Evolutionary conservation across 2,329 filamentous ascomycete genomes (phyloP).

Genomic region (Fusarium nurragi): DNA sequence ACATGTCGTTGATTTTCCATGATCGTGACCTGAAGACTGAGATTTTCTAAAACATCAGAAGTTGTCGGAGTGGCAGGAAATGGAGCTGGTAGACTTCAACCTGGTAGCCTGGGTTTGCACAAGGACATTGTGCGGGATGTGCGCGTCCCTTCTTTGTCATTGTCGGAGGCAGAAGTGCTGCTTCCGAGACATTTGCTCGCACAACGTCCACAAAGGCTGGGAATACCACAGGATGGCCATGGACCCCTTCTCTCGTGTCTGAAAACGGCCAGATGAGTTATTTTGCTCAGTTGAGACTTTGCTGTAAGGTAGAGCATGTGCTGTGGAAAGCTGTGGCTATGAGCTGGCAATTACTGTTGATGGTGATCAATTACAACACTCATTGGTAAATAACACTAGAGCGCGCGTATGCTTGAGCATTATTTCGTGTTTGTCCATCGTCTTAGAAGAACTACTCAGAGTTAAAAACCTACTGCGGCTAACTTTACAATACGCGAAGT

Average conservation of each 20-base stretch:
- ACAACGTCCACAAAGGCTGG: constrained; percentile 13
- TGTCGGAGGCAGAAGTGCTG: constrained; percentile 1
- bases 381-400: too few species aligned
- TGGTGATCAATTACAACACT: neutral
- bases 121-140: neutral
- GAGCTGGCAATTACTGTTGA: neutral
- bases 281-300: neutral
- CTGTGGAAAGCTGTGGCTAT: neutral
- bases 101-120: rapidly evolving
- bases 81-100: rapidly evolving
- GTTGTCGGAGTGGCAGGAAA: neutral
- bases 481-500: neutral
- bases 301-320: neutral
- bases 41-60: neutral
- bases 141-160: neutral
- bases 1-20: neutral
- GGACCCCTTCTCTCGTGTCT: neutral
- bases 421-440: too few species aligned
- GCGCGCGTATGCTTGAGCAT: neutral
- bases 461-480: too few species aligned
- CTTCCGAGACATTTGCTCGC: constrained; percentile 20
- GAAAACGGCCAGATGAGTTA: rapidly evolving
- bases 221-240: neutral
- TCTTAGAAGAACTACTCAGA: too few species aligned
- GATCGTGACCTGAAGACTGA: neutral